Evolutionary conservation across 2,329 filamentous ascomycete genomes (phyloP), one percentile per base, ranked within the genome.

Genomic region (Nannizzia gypsea): DNA sequence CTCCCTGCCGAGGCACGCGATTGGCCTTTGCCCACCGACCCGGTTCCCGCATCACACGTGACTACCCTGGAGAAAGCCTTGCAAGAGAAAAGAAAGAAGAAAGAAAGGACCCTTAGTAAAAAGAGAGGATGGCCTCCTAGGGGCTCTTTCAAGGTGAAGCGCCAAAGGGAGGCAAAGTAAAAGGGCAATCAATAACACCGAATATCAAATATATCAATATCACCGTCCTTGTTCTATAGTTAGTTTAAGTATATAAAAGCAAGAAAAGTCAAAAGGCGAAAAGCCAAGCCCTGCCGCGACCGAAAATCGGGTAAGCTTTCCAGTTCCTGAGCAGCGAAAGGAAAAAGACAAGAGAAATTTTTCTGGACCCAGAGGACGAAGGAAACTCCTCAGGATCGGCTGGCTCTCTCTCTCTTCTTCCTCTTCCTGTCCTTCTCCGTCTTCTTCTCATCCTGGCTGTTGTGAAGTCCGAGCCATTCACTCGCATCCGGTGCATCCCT

Each of bases 271-370:
- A 48, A 20, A 11, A 1, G n/a, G 26, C 9, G 2, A 15, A 26
- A 13, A 50, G 44, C 44, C 44, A 50, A 50, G 44, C 22, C 44
- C 15, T 50, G 44, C 22, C 44, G 44, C 44, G 44, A 50, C 44
- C 44, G 44, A 50, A 50, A 50, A 50, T 50, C 44, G 44, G 44
- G 44, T 50, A 50, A 50, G 44, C 44, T 50, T 50, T 50, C 44
- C 44, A 50, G 22, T 50, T 50, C 44, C 44, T 50, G 44, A 50
- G 20, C 44, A 50, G 44, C 20, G 44, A 50, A 44, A 44, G 6
- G 6, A n/a, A 42, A 42, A 42, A 42, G 38, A 42, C 38, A 42
- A 34, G 38, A 50, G 15, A 46, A 46, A 26, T 28, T 50, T 50
- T 50, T 50, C 22, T 50, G 22, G 38, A 26, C 44, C 44, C 44